Evolutionary conservation across 2,329 filamentous ascomycete species (phyloP), one percentile per base, ranked within the genome.

Genomic region (Cercospora janseana): DNA sequence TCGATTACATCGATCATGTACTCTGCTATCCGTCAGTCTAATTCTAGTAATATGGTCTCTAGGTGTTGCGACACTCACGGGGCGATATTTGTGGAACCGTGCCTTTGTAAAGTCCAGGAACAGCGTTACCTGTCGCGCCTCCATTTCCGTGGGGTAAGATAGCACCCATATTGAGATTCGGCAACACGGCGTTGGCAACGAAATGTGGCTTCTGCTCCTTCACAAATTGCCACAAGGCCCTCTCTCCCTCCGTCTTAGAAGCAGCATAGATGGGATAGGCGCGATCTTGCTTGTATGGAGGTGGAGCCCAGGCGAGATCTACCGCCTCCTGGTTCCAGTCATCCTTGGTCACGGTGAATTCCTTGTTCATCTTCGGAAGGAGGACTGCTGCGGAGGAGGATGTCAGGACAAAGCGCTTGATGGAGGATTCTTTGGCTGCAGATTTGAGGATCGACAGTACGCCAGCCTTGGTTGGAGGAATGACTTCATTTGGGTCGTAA

Each of bases 1-100:
- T 82, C 79, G 8, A 74, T 65, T 0, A 77, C 71, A 55, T 79
- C 68, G 18, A 79, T 65, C 58, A 64, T 72, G 61, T 73, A 59
- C 31, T 58, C 52, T 57, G 28, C 15, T 1, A 2, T 3, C 12
- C 31, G 37, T 52, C 24, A 46, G 69, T 59, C 55, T 34, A 57
- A 46, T 5, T 12, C 13, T 12, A 12, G 16, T 24, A 6, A 3
- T 4, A 40, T 23, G n/a, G 37, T 3, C 6, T 26, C 6, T n/a
- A n/a, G 24, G 20, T 13, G 16, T 12, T 1, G 8, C n/a, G 21
- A 15, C 5, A 56, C 52, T 37, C 56, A 52, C 61, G 60, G 6
- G 62, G 61, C 3, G 40, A 29, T 2, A 51, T 26, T 8, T 21
- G 3, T 1, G 54, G 49, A 1, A 51, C 10, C 15, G 51, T 46